phyloP scores from a whole-genome alignment of 768 basidiomycete genomes.

The Suillus brevipes region DNA sequence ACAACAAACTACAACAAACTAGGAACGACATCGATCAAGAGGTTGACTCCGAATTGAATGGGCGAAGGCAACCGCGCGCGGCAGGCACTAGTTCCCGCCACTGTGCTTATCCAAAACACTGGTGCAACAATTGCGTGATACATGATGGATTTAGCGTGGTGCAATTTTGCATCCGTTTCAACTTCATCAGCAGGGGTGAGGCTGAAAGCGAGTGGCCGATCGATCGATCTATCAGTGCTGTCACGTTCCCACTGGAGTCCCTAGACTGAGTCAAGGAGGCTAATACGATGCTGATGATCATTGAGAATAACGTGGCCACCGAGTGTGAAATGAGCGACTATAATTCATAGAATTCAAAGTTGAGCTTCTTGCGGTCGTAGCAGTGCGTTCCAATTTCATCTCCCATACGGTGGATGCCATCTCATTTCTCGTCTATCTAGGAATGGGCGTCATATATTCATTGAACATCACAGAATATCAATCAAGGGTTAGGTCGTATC shows the following conservation, averaged over 20 bases:
- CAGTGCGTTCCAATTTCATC: not conserved
- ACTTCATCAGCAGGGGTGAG: not conserved
- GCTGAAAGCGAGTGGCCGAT: not conserved
- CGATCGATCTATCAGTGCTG: not conserved
- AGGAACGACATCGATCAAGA: not conserved
- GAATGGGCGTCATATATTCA: not conserved
- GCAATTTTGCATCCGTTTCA: not conserved
- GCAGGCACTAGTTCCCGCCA: not conserved
- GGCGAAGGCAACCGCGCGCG: not conserved
- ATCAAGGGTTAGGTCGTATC: not conserved
- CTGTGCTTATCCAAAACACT: not conserved
- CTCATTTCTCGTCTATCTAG: not conserved
- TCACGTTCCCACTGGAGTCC: not conserved
- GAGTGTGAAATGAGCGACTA: not conserved
- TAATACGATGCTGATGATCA: not conserved
- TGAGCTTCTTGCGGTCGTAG: not conserved
- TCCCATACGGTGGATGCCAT: not conserved
- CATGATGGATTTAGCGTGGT: not conserved
- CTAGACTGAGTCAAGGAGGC: not conserved
- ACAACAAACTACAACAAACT: not conserved
- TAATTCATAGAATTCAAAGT: not conserved
- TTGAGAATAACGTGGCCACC: not conserved
- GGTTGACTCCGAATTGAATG: not conserved
- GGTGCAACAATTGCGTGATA: not conserved
- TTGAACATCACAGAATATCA: not conserved